Base-by-base conservation (phyloP, 192 early-diverging fungal genomes). In the Gryganskiella cystojenkinii region DNA sequence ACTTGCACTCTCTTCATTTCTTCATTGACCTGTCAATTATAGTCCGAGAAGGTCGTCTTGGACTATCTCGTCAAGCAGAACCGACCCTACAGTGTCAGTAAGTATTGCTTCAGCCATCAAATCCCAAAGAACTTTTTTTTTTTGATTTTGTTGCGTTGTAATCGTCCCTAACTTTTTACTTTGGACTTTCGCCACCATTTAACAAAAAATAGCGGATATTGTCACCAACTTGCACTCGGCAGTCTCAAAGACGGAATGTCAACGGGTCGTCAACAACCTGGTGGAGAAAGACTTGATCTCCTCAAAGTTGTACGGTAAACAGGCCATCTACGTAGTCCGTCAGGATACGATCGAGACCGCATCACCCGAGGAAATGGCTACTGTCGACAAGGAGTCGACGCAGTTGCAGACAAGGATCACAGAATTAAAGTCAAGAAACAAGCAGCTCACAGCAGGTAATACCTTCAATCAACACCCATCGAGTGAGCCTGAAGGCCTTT, bases 311-410 rank as follows among this genome's bases (percentile, higher is more conserved):
- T 85, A 82, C 56, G 81, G 81, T 25, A 85, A 85, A 35, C 83
- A 85, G 49, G 56, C 66, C 10, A 76, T 85, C 49, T 85, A 85
- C 43, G 81, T 82, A n/a, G 49, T 79, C 3, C 59, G 71, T n/a
- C 83, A 85, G 78, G 78, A 84, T 43, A 81, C 79, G 35, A 74
- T 82, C 22, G 81, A 85, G 9, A 60, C 73, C 6, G 55, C 81
- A 3, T 72, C 78, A 0, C 62, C 58, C 3, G 72, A 82, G n/a
- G 81, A 85, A 51, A 49, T 85, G 61, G 69, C 76, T 9, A 82
- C 88, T 33, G 83, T 94, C 79, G 87, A 85, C 27, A 50, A 69
- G 4, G 61, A 87, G 64, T 85, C 92, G 27, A 74, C 82, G 3
- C 30, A 56, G 2, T 69, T 94, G 13, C 88, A 93, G 65, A 75